Evolutionary conservation across 495 filamentous ascomycete genomes (phyloP).

Genomic region (Lasiosphaeris hirsuta): DNA sequence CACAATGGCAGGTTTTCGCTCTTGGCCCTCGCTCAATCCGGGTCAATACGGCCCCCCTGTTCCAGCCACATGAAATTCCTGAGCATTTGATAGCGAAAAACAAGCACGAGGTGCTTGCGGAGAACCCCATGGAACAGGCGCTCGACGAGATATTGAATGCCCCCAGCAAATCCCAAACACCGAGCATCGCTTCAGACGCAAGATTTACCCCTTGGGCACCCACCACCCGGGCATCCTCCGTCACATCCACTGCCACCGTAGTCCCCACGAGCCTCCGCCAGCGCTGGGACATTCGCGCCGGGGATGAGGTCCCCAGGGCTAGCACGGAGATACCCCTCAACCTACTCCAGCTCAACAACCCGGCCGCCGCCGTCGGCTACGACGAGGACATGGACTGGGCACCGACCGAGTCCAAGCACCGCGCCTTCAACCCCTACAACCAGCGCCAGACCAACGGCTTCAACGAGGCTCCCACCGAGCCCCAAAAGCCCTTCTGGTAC

Average conservation of each 20-base stretch:
- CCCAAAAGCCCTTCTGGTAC: conserved; percentile 50
- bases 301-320: not conserved
- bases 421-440: conserved; percentile 46
- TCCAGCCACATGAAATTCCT: conserved; percentile 34
- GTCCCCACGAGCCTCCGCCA: not conserved
- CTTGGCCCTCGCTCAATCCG: conserved; percentile 51
- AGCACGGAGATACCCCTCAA: conserved; percentile 12
- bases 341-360: conserved; percentile 12
- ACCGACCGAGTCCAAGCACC: conserved; percentile 55
- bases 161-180: conserved; percentile 11
- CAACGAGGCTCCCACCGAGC: conserved; percentile 48
- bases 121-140: conserved; percentile 16
- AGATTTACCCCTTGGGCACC: not conserved
- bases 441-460: conserved; percentile 53
- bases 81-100: conserved; percentile 14
- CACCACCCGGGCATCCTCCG: not conserved
- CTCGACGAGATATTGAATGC: conserved; percentile 42
- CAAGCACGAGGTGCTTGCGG: too few relatives aligned
- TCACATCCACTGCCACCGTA: not conserved
- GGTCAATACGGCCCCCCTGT: conserved; percentile 56
- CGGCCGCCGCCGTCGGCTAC: conserved; percentile 24
- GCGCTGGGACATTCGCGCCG: not conserved
- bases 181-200: not conserved
- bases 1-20: conserved; percentile 35
- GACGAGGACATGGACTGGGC: conserved; percentile 78